Evolutionary conservation across 78 protist genomes (phyloP), one percentile per base, ranked within the genome.

Genomic region (Dictyostelium intermedium): DNA sequence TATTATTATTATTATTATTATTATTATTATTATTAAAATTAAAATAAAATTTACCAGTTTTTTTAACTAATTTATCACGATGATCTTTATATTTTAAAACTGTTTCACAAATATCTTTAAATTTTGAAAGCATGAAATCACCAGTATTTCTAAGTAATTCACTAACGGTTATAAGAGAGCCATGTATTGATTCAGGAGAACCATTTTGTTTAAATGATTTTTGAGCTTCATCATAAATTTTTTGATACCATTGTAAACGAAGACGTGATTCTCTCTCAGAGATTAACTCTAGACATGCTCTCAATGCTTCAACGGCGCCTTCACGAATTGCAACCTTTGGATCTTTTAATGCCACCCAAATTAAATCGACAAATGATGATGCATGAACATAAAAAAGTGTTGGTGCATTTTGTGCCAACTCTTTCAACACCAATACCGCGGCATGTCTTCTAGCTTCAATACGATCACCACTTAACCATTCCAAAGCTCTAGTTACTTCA

Each of bases 331-430:
- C 39, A 27, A 83, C 53, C 27, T 92, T 91, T 35, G 77, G 34
- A 60, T 95, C 96, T 9, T 78, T 50, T 50, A 95, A 41, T 27
- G 96, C 97, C 4, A 74, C 82, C 92, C 95, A 76, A 61, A 95
- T 78, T 14, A 91, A 84, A 91, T 91, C 87, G 4, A 95, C 69
- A 53, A 91, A 92, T 1, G 96, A 43, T 30, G 84, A 34, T 5
- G 91, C 87, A 61, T 93, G 84, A 4, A 81, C 91, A 47, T 92
- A 87, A 66, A 96, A 96, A 18, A 93, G 95, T n/a, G 93, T 93
- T 41, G 93, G 96, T 56, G 95, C 92, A 43, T 91, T 92, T 16
- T 82, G 91, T 10, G 96, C 97, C 41, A 96, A 78, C 37, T 93
- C 96, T 47, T 77, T 92, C 25, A 81, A 34, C 1, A 95, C 89